Evolutionary conservation across 2,329 filamentous ascomycete genomes (phyloP), one percentile per base, ranked within the genome.

Genomic region (Huntiella moniliformis): DNA sequence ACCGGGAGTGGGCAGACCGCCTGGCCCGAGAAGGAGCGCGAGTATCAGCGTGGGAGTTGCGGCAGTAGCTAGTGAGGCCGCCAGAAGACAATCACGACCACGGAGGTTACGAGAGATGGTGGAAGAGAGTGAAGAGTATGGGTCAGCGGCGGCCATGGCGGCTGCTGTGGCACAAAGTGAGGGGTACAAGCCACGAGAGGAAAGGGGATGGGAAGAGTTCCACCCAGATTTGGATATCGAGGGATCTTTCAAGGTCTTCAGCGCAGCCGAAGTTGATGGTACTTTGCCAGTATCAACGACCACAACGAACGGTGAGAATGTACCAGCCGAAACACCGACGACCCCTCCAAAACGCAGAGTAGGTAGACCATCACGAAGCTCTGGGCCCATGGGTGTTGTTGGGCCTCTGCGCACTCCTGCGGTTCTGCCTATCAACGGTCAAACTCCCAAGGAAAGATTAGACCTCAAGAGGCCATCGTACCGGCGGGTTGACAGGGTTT

Each of bases 201-300:
- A 98, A 65, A 78, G 88, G 51, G 84, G 85, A 44, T 98, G 88
- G 86, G 87, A 95, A 57, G 91, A 98, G 59, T 96, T 96, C 53
- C 91, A 98, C 61, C 86, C 85, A 0, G 84, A 95, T 55, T 73
- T 98, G 44, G 87, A 96, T 63, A 86, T 95, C 42, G 85, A 94
- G 47, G 72, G 72, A 10, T 74, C 73, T 3, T 80, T 95, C 52
- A 75, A 80, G 53, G 68, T 94, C 2, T 87, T 87, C 57, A 76
- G 73, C 42, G 78, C 86, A 2, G 79, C 91, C 51, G 83, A 93
- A 53, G 79, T 96, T 5, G 88, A 96, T 58, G 84, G 85, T 15
- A 67, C 77, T 37, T 64, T 67, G 17, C 70, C 68, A 50, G 65
- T 71, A 4, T 51, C 57, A 3, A 63, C 61, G 4, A 54, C 35